A percentile compares a stretch with the other conserved stretches of the same genome.
Conservation (phyloP, 2,329 filamentous ascomycete genomes). For the Colletotrichum salicis region DNA sequence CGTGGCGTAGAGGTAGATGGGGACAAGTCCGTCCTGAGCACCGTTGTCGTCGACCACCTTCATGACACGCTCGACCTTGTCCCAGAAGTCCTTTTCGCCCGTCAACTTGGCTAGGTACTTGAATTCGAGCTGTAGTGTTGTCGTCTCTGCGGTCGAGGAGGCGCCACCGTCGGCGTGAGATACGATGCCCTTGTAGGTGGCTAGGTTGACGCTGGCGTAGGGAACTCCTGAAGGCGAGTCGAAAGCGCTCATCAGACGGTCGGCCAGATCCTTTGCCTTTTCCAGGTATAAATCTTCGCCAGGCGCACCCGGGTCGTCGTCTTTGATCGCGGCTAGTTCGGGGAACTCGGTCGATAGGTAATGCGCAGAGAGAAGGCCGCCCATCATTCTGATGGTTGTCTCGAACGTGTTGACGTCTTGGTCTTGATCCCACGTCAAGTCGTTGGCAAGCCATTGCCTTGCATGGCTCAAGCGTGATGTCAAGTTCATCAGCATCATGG, state of each 20-base stretch:
- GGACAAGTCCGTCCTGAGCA: conserved; percentile 82
- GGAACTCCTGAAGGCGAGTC: conserved; percentile 88
- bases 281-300: conserved; percentile 95
- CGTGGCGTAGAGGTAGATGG: conserved; percentile 88
- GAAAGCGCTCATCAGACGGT: conserved; percentile 87
- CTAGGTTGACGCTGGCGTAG: conserved; percentile 89
- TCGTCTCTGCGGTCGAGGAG: conserved; percentile 93
- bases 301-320: conserved; percentile 76
- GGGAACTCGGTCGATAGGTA: conserved; percentile 90
- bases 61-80: conserved; percentile 91
- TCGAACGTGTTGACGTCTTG: conserved; percentile 98
- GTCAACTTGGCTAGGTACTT: conserved; percentile 97
- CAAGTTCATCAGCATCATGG: conserved; percentile 97
- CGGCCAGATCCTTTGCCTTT: conserved; percentile 92
- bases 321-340: conserved; percentile 77
- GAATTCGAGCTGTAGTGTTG: conserved; percentile 93
- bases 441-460: conserved; percentile 86
- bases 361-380: conserved; percentile 90
- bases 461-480: conserved; percentile 86
- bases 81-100: conserved; percentile 92
- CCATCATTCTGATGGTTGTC: conserved; percentile 97
- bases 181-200: conserved; percentile 77
- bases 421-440: conserved; percentile 87
- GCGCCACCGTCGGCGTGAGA: conserved; percentile 89
- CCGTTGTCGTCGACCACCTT: conserved; percentile 87